phyloP scores from a whole-genome alignment of 2,329 filamentous ascomycete species.

The Clonostachys chloroleuca region DNA sequence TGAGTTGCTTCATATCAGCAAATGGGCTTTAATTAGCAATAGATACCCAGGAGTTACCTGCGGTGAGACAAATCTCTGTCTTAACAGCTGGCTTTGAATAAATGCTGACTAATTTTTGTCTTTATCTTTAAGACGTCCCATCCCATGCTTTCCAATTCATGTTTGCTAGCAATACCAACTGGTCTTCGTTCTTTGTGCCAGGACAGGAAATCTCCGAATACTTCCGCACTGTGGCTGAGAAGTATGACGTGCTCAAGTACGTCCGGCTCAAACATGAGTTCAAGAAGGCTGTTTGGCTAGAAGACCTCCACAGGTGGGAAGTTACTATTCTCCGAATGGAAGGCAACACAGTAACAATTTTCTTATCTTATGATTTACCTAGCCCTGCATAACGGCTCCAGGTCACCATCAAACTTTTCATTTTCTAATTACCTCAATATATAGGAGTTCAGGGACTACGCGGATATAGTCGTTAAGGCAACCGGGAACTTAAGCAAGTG shows the following conservation, averaged over 20 bases:
- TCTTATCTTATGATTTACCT: too few species aligned
- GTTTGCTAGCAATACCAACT: slow-evolving; percentile 1
- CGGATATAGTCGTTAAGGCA: slow-evolving; percentile 6
- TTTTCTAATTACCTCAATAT: too few species aligned
- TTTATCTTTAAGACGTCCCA: too few species aligned
- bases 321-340: background rate
- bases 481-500: slow-evolving; percentile 16
- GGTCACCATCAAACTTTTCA: too few species aligned
- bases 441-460: slow-evolving; percentile 42
- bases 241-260: slow-evolving; percentile 1
- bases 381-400: too few species aligned
- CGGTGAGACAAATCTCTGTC: background rate
- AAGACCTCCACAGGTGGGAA: background rate
- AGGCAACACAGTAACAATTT: background rate
- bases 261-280: background rate
- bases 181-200: slow-evolving; percentile 2
- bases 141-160: slow-evolving; percentile 1
- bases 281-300: background rate
- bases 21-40: too few species aligned
- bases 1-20: background rate
- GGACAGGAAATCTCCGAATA: slow-evolving; percentile 3
- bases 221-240: slow-evolving; percentile 1
- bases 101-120: background rate
- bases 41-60: slow-evolving; percentile 1
- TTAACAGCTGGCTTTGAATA: background rate